Percentiles rank a stretch among this genome's conserved stretches.
Evolutionary conservation across 441 rosid species (phyloP).

Genomic region (Erodium moschatum): DNA sequence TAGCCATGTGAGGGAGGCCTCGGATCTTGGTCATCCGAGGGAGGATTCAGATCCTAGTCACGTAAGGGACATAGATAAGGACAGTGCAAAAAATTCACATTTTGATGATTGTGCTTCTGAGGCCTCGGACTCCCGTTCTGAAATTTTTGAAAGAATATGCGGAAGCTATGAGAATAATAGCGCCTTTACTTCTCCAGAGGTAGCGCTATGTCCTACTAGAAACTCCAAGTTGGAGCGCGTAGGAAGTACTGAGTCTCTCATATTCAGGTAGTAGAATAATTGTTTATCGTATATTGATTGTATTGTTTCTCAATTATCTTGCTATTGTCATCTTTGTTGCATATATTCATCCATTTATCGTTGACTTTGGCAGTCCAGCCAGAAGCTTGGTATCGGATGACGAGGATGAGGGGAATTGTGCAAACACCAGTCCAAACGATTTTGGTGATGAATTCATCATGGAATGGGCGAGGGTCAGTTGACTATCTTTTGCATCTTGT

Average conservation of each 20-base stretch:
- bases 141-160: constrained; percentile 38
- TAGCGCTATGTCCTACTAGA: constrained; percentile 34
- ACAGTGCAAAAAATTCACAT: constrained; percentile 32
- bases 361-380: constrained; percentile 86
- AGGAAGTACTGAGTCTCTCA: constrained; percentile 56
- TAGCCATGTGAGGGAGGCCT: neutral
- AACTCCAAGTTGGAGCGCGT: constrained; percentile 42
- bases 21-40: neutral
- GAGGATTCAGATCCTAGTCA: neutral
- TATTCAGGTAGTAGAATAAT: constrained; percentile 54
- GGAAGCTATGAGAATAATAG: constrained; percentile 43
- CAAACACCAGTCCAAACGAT: constrained; percentile 40
- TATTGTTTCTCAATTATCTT: too few species aligned
- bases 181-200: constrained; percentile 53
- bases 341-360: constrained; percentile 17
- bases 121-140: constrained; percentile 52
- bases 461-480: constrained; percentile 94
- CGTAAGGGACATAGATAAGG: too few species aligned
- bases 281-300: neutral
- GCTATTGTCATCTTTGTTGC: neutral
- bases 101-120: constrained; percentile 62
- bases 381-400: constrained; percentile 65
- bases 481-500: neutral
- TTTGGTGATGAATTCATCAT: constrained; percentile 56
- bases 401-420: constrained; percentile 45